These are phyloP conservation scores for Gracilaria gracilis DNA, from an alignment of 23 red algal genomes.

Conservation along the genomic window DNA sequence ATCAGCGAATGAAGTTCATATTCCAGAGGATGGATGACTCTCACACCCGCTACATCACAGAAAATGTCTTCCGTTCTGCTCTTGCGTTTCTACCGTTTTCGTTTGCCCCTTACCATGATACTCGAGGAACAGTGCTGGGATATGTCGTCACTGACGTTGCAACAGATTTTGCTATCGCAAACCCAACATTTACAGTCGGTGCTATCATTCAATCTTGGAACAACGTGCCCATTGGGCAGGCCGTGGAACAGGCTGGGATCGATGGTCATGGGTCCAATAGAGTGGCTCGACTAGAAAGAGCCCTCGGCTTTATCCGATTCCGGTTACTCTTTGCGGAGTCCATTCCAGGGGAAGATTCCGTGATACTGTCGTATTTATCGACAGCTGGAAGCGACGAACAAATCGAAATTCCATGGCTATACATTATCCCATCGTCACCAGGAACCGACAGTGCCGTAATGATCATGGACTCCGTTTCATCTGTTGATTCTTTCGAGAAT, in stretches of 20 bases:
- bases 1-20: slow-evolving; percentile 3
- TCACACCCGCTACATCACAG: slow-evolving; percentile 6
- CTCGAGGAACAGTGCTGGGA: neutral
- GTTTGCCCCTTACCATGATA: neutral
- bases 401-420: slow-evolving; percentile 17
- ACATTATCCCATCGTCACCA: neutral
- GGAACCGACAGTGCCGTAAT: neutral
- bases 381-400: neutral
- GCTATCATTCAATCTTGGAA: slow-evolving; percentile 1
- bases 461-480: neutral
- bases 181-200: slow-evolving; percentile 10
- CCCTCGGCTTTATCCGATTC: neutral
- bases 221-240: neutral
- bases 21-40: slow-evolving; percentile 15
- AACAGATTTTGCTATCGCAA: neutral
- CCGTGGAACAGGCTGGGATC: neutral
- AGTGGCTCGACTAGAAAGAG: neutral
- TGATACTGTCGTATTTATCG: neutral
- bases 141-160: neutral
- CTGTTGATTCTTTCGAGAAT: neutral
- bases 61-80: neutral
- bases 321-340: neutral
- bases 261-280: slow-evolving; percentile 11
- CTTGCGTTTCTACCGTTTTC: neutral
- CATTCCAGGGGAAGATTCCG: neutral